Conservation (phyloP, 2,329 filamentous ascomycete species). For the Paecilomyces variotii region DNA sequence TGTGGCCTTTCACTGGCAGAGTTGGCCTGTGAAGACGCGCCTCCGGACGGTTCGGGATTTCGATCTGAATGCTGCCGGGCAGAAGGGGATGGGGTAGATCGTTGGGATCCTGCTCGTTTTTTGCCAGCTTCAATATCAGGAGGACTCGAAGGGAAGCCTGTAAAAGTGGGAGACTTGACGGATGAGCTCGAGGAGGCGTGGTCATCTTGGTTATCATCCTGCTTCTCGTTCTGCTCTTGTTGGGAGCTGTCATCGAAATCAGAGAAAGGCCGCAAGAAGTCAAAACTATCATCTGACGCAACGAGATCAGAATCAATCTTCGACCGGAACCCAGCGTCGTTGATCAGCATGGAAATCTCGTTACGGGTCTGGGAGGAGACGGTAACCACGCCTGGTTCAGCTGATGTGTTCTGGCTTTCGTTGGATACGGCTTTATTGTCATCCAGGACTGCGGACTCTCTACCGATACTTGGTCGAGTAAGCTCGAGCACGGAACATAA, state of each 20-base stretch:
- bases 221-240: neutral
- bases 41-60: neutral
- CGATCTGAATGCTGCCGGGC: neutral
- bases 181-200: neutral
- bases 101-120: neutral
- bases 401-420: slow-evolving; percentile 2
- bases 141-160: slow-evolving; percentile 10
- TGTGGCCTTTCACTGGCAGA: neutral
- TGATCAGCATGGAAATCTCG: slow-evolving; percentile 40
- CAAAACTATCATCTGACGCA: neutral
- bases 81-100: neutral
- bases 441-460: slow-evolving; percentile 7
- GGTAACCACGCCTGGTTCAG: slow-evolving; percentile 8
- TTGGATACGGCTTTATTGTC: neutral
- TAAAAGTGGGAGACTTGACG: slow-evolving; percentile 7
- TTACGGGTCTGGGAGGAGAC: slow-evolving; percentile 28
- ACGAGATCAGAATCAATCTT: slow-evolving; percentile 34
- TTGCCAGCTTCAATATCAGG: neutral
- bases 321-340: slow-evolving; percentile 42
- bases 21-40: neutral
- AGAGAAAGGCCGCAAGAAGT: neutral
- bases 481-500: slow-evolving; percentile 4
- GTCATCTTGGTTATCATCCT: neutral
- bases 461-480: slow-evolving; percentile 6
- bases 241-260: neutral